Conservation (phyloP, 305 asterid species). For the Ilex paraguariensis region DNA sequence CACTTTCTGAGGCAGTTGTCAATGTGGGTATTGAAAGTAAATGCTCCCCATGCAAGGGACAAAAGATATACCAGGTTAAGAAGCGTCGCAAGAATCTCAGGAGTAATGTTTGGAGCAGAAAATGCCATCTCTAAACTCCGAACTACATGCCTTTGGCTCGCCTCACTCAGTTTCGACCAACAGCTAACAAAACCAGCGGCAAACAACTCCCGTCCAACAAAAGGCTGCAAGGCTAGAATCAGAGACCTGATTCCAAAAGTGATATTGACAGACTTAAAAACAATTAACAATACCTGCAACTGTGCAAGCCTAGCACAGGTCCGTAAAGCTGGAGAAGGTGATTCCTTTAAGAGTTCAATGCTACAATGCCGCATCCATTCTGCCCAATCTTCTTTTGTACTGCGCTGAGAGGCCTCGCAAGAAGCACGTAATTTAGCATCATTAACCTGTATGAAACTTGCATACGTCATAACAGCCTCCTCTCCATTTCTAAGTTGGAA, state of each 20-base stretch:
- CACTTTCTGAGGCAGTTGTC: too few species aligned
- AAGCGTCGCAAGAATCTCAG: slow-evolving; percentile 96
- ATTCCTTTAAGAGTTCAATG: slow-evolving; percentile 92
- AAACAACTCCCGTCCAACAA: slow-evolving; percentile 97
- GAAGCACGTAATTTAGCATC: slow-evolving; percentile 88
- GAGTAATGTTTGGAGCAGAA: slow-evolving; percentile 97
- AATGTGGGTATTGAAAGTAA: not conserved
- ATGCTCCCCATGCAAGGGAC: slow-evolving; percentile 8
- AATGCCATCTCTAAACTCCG: slow-evolving; percentile 98
- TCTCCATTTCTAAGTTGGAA: too few species aligned
- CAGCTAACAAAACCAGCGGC: slow-evolving; percentile 99
- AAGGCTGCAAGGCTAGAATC: slow-evolving; percentile 61
- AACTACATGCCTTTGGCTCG: slow-evolving; percentile 78
- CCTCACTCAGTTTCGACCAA: slow-evolving; percentile 90
- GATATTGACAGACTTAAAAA: not conserved
- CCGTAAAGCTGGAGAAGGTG: slow-evolving; percentile 97
- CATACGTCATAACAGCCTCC: not conserved
- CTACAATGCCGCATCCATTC: slow-evolving; percentile 99
- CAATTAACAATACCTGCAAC: slow-evolving; percentile 59
- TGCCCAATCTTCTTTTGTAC: slow-evolving; percentile 99
- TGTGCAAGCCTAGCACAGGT: slow-evolving; percentile 98
- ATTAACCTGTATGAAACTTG: slow-evolving; percentile 57
- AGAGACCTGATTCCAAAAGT: slow-evolving; percentile 13
- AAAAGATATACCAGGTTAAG: slow-evolving; percentile 73
- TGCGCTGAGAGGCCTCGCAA: slow-evolving; percentile 99